A percentile compares a stretch with the other conserved stretches of the same genome.
phyloP scores from a whole-genome alignment of 2,329 filamentous ascomycete species.

The Ciborinia camelliae region DNA sequence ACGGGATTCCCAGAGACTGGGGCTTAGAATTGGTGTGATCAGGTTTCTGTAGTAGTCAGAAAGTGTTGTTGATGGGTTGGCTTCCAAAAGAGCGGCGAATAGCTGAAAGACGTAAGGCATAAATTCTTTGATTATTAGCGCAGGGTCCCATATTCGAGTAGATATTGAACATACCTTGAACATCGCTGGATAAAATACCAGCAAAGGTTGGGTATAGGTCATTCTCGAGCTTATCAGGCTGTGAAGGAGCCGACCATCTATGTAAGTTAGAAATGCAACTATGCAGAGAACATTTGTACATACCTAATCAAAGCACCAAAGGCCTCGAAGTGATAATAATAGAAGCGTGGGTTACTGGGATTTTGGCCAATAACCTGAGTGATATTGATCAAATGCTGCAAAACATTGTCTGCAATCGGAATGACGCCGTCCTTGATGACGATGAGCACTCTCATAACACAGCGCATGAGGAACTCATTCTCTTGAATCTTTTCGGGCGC shows the following conservation, averaged over 20 bases:
- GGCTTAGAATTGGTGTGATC: slow-evolving; percentile 72
- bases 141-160: not conserved
- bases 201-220: slow-evolving; percentile 82
- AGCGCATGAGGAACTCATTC: slow-evolving; percentile 98
- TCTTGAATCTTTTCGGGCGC: slow-evolving; percentile 93
- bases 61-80: slow-evolving; percentile 73
- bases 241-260: slow-evolving; percentile 61
- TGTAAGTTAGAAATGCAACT: not conserved
- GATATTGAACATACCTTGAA: slow-evolving; percentile 58
- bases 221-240: slow-evolving; percentile 72
- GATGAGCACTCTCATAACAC: slow-evolving; percentile 94
- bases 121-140: slow-evolving; percentile 64
- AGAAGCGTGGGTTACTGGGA: slow-evolving; percentile 95
- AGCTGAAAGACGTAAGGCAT: slow-evolving; percentile 96
- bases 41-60: slow-evolving; percentile 78
- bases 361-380: slow-evolving; percentile 91
- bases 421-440: slow-evolving; percentile 82
- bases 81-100: slow-evolving; percentile 84
- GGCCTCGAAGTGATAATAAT: slow-evolving; percentile 97
- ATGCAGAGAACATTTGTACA: not conserved
- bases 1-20: slow-evolving; percentile 83
- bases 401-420: slow-evolving; percentile 70
- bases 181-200: slow-evolving; percentile 72
- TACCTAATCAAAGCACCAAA: slow-evolving; percentile 75
- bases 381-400: slow-evolving; percentile 82